phyloP scores from a whole-genome alignment of 2,329 filamentous ascomycete genomes.

The Aspergillus sp. region DNA sequence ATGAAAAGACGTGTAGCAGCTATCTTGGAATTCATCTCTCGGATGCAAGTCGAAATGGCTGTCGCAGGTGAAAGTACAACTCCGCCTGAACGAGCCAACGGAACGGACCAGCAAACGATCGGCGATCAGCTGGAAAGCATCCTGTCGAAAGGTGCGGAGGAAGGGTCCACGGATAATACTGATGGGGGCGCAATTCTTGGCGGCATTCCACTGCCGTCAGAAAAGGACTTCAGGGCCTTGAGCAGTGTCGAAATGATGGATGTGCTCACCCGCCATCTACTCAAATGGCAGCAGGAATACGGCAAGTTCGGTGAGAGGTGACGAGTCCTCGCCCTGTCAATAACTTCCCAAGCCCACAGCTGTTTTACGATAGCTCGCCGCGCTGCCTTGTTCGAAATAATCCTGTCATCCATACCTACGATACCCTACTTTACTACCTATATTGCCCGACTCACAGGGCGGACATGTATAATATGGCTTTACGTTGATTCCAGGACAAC shows the following conservation, averaged over 20 bases:
- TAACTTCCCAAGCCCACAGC: not conserved
- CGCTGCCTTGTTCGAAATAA: not conserved
- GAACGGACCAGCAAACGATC: slow-evolving; percentile 33
- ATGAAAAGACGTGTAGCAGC: slow-evolving; percentile 81
- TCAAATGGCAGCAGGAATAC: slow-evolving; percentile 81
- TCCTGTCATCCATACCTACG: slow-evolving; percentile 17
- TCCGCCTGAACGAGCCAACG: slow-evolving; percentile 38
- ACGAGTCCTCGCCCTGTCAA: slow-evolving; percentile 6
- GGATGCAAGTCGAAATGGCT: slow-evolving; percentile 84
- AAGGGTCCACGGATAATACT: slow-evolving; percentile 27
- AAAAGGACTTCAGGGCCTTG: slow-evolving; percentile 69
- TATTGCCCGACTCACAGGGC: slow-evolving; percentile 8
- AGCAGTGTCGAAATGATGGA: slow-evolving; percentile 91
- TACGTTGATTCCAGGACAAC: slow-evolving; percentile 21
- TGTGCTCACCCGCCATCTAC: slow-evolving; percentile 72
- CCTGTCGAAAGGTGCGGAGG: slow-evolving; percentile 27
- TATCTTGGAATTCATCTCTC: slow-evolving; percentile 86
- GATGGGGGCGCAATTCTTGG: slow-evolving; percentile 25
- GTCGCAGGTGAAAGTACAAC: slow-evolving; percentile 52
- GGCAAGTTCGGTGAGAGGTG: slow-evolving; percentile 53
- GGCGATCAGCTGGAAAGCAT: slow-evolving; percentile 36
- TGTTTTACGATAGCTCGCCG: not conserved
- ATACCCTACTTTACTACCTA: slow-evolving; percentile 23
- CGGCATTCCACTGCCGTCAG: slow-evolving; percentile 25
- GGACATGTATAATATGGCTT: slow-evolving; percentile 27